Evolutionary conservation across 768 basidiomycete genomes (phyloP).

Genomic region (Russula virescens): DNA sequence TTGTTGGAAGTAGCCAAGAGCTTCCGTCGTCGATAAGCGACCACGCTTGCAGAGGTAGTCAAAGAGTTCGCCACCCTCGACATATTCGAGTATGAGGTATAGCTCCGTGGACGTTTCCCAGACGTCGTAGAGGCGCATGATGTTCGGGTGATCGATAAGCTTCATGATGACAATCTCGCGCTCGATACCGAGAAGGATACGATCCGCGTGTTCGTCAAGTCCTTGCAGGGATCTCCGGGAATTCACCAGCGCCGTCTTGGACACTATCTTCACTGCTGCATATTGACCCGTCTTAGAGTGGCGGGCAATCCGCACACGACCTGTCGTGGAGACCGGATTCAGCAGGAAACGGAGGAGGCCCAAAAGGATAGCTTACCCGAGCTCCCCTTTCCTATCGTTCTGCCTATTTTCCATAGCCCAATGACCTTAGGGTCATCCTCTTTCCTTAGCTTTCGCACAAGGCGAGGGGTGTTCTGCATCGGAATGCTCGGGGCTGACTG

Average conservation of each 20-base stretch:
- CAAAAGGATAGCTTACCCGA: slow-evolving; percentile 37
- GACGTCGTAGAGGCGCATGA: slow-evolving; percentile 92
- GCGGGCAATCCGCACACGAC: slow-evolving; percentile 84
- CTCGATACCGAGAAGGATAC: slow-evolving; percentile 73
- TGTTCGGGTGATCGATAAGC: slow-evolving; percentile 90
- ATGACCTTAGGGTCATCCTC: slow-evolving; percentile 38
- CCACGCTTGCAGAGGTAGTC: slow-evolving; percentile 83
- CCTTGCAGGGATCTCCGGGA: slow-evolving; percentile 65
- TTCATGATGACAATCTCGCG: slow-evolving; percentile 98
- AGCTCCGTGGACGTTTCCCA: slow-evolving; percentile 91
- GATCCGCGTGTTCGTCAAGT: slow-evolving; percentile 69
- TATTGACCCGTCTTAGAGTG: slow-evolving; percentile 84
- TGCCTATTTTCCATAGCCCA: slow-evolving; percentile 50
- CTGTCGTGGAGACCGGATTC: slow-evolving; percentile 35
- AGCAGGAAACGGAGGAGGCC: background rate
- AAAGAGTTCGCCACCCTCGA: slow-evolving; percentile 92
- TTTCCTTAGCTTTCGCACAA: slow-evolving; percentile 23
- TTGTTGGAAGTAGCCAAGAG: slow-evolving; percentile 85
- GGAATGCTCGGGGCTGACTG: background rate
- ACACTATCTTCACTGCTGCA: slow-evolving; percentile 93
- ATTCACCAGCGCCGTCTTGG: slow-evolving; percentile 59
- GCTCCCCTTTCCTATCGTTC: slow-evolving; percentile 50
- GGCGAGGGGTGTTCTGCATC: slow-evolving; percentile 18
- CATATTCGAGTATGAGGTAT: slow-evolving; percentile 90
- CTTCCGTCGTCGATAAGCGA: slow-evolving; percentile 62